Percentiles rank a stretch among this genome's conserved stretches.
phyloP scores from a whole-genome alignment of 2,329 filamentous ascomycete genomes.

The Neocucurbitaria cava region DNA sequence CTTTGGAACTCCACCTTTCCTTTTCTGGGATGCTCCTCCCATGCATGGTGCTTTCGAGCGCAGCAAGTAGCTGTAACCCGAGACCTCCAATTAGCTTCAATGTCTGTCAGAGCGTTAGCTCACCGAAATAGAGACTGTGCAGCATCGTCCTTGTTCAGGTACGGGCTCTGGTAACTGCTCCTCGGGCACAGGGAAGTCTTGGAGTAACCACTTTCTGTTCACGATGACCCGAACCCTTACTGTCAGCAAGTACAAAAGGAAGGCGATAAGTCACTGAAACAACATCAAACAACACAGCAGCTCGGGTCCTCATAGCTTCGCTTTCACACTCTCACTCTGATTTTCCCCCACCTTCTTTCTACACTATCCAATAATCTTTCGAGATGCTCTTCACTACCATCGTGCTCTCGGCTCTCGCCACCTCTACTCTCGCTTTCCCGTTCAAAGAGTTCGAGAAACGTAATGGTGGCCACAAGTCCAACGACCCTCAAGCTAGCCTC shows the following conservation, averaged over 20 bases:
- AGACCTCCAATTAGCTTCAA: neutral
- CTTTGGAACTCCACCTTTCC: neutral
- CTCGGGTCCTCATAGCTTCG: constrained; percentile 1
- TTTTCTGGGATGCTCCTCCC: neutral
- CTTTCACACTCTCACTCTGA: neutral
- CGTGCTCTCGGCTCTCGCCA: constrained; percentile 3
- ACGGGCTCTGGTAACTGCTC: neutral
- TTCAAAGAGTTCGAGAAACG: constrained; percentile 4
- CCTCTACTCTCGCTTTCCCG: constrained; percentile 3
- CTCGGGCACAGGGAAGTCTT: neutral
- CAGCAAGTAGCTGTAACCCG: neutral
- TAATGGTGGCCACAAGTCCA: neutral
- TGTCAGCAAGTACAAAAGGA: neutral
- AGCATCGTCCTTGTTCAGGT: neutral
- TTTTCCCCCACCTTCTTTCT: neutral
- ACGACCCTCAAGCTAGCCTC: neutral
- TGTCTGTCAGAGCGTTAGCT: neutral
- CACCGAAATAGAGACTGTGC: neutral
- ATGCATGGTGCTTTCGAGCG: neutral
- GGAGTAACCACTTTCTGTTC: neutral
- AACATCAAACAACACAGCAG: constrained; percentile 2
- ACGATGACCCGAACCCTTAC: neutral
- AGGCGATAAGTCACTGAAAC: neutral
- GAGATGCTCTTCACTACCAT: constrained; percentile 4
- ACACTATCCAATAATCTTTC: neutral